Base-by-base conservation (phyloP, 2,329 filamentous ascomycete species). In the Ophiognomonia clavigignenti-juglandacearum region DNA sequence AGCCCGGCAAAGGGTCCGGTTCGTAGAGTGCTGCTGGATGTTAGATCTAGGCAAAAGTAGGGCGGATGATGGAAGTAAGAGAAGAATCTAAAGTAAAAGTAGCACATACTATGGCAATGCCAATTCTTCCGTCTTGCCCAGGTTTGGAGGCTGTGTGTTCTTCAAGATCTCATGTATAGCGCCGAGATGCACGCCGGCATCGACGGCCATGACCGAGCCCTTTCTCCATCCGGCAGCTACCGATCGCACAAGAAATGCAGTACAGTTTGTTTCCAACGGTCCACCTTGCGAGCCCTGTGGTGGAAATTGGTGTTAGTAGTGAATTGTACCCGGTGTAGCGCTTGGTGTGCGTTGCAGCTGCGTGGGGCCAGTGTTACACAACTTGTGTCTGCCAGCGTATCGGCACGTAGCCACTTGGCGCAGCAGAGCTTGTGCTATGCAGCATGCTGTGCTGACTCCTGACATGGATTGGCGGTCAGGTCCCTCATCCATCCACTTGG, bases 171-270 rank as follows among this genome's bases (percentile, higher is more conserved):
- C 77, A n/a, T 82, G 81, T 47, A 98, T 96, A 46, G 88, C 83
- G 23, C 88, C 83, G 34, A 98, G 78, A 63, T 96, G 87, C 26
- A 91, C 88, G 39, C 93, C 93, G 9, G 90, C 91, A 70, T 98
- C 93, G 43, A 98, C 85, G n/a, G 92, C 90, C 23, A 97, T 73
- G 34, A 96, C 66, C 0, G 90, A 96, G 37, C 86, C 85, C 57
- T 83, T 86, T 40, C 77, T 73, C 93, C 93, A 98, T 52, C 83
- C 79, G 43, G 85, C 80, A 24, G 83, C 79, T 9, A 85, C 76
- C 4, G 92, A 92, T 39, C 92, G 85, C 39, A 97, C 88, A 18
- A 98, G 79, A 48, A 97, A 82, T 3, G 90, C 88, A 0, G 92
- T 96, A 20, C 88, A 86, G 63, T 91, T 93, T 64, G 89, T 84